phyloP scores from a whole-genome alignment of 2,329 filamentous ascomycete genomes.

The Alternaria ventricosa region DNA sequence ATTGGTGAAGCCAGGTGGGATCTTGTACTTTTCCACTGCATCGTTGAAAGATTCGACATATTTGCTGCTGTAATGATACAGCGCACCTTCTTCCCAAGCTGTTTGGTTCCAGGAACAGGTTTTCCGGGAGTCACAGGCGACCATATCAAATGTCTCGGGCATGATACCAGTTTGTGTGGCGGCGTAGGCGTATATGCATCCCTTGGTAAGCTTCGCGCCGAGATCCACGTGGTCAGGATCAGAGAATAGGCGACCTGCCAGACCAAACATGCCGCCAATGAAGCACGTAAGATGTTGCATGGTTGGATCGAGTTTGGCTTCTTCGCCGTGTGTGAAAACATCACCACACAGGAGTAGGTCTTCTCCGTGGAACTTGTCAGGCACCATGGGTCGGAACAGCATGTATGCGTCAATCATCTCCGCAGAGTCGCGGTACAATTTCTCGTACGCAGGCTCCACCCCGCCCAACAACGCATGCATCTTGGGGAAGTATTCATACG shows the following conservation, averaged over 20 bases:
- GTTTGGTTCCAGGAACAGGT: constrained; percentile 62
- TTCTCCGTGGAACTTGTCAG: constrained; percentile 29
- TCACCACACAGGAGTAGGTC: constrained; percentile 46
- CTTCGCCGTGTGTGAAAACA: constrained; percentile 30
- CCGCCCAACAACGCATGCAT: constrained; percentile 49
- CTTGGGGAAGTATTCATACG: constrained; percentile 49
- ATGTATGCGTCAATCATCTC: constrained; percentile 54
- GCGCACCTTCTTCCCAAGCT: constrained; percentile 53
- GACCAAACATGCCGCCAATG: constrained; percentile 66
- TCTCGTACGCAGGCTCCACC: constrained; percentile 54
- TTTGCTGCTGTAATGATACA: constrained; percentile 25
- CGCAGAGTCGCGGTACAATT: constrained; percentile 62
- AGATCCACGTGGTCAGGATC: constrained; percentile 60
- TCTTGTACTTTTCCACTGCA: constrained; percentile 23
- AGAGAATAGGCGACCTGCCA: constrained; percentile 64
- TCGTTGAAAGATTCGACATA: constrained; percentile 20
- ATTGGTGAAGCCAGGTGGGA: constrained; percentile 50
- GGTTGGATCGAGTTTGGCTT: constrained; percentile 51
- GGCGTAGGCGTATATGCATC: constrained; percentile 67
- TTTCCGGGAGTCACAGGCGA: constrained; percentile 53
- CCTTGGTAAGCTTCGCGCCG: constrained; percentile 64
- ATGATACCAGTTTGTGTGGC: constrained; percentile 64
- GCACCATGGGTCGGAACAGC: constrained; percentile 56
- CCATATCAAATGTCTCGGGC: constrained; percentile 63
- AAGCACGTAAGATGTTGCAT: constrained; percentile 67